phyloP scores from a whole-genome alignment of 805 yeast species.

The Candida dajiaensis region DNA sequence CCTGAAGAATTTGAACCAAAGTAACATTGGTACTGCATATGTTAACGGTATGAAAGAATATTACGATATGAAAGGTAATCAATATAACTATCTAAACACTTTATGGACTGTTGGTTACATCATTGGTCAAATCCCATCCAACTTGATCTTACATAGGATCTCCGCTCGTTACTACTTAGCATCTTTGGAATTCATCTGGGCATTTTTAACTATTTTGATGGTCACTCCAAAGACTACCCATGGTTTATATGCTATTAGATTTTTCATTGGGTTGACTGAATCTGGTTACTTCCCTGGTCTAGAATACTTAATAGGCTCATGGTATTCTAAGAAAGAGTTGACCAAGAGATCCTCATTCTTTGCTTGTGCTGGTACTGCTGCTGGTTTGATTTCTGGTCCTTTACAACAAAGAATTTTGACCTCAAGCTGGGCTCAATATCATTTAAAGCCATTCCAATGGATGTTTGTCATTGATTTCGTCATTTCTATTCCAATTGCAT shows the following conservation, averaged over 20 bases:
- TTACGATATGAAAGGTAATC: conserved; percentile 34
- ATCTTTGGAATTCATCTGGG: conserved; percentile 40
- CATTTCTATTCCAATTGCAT: conserved; percentile 35
- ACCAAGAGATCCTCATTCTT: conserved; percentile 31
- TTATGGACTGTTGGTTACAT: conserved; percentile 45
- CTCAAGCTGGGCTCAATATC: conserved; percentile 17
- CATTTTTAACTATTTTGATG: conserved; percentile 31
- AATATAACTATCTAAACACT: conserved; percentile 39
- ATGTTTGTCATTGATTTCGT: conserved; percentile 42
- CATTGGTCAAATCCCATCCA: conserved; percentile 43
- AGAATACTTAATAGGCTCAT: conserved; percentile 36
- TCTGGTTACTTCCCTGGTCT: conserved; percentile 45
- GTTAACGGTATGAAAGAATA: conserved; percentile 42
- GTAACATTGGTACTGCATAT: conserved; percentile 39
- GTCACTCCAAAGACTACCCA: conserved; percentile 22
- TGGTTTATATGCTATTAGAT: conserved; percentile 29
- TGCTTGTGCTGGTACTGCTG: conserved; percentile 31
- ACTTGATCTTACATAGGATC: conserved; percentile 32
- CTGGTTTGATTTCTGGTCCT: conserved; percentile 33
- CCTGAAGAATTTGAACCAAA: conserved; percentile 37
- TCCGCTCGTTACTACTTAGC: conserved; percentile 40
- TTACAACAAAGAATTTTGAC: conserved; percentile 30
- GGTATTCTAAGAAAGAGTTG: conserved; percentile 30
- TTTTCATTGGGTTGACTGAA: conserved; percentile 39
- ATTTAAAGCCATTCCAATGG: conserved; percentile 37